A percentile compares a stretch with the other conserved stretches of the same genome.
phyloP scores from a whole-genome alignment of 2,329 filamentous ascomycete genomes.

The Gliomastix tumulicola region DNA sequence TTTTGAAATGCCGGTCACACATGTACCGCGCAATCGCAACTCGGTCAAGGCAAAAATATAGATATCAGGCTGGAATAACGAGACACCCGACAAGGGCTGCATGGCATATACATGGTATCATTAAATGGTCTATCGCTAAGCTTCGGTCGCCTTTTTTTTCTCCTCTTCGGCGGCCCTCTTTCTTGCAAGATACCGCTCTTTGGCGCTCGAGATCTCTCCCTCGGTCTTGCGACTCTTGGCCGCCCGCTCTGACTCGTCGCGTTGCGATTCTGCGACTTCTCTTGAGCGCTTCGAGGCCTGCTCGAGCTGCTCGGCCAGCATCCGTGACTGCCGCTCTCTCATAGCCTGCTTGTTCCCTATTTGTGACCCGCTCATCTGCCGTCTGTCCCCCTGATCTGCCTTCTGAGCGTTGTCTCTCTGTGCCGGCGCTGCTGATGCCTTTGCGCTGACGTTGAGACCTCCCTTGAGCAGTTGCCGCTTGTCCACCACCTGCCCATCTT shows the following conservation, averaged over 20 bases:
- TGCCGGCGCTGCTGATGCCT: constrained; percentile 34
- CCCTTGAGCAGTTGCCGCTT: constrained; percentile 73
- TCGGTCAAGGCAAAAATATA: too few species aligned
- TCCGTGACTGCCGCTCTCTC: constrained; percentile 68
- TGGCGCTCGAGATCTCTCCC: constrained; percentile 67
- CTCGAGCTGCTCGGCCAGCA: constrained; percentile 74
- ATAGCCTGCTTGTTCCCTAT: constrained; percentile 55
- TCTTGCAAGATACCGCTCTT: constrained; percentile 71
- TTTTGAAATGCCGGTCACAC: too few species aligned
- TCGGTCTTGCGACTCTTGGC: constrained; percentile 75
- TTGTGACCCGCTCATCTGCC: constrained; percentile 31
- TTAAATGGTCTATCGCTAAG: too few species aligned
- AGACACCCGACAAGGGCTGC: too few species aligned
- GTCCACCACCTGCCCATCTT: constrained; percentile 77
- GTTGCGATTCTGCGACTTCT: constrained; percentile 61
- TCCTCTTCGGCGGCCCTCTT: constrained; percentile 69
- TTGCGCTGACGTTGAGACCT: constrained; percentile 65
- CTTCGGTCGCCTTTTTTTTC: constrained; percentile 32
- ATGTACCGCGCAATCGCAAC: too few species aligned
- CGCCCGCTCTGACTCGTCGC: constrained; percentile 53
- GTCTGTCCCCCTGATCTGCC: constrained; percentile 20
- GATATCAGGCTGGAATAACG: too few species aligned
- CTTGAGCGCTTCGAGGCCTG: constrained; percentile 64
- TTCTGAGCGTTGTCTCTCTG: constrained; percentile 15
- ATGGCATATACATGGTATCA: too few species aligned